Conservation (phyloP, 768 basidiomycete species). For the Kockovaella imperatae region DNA sequence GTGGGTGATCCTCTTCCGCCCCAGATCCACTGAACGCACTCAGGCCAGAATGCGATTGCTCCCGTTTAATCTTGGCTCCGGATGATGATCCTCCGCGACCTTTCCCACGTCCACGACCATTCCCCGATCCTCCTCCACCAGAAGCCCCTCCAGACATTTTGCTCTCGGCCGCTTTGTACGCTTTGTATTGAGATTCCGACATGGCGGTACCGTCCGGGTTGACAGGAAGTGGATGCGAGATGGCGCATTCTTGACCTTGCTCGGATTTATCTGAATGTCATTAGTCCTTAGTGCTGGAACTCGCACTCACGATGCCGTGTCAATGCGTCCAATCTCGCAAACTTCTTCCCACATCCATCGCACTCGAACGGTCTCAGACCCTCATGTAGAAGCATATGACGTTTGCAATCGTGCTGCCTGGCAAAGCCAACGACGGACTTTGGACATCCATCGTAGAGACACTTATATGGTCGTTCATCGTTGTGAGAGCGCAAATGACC, state of each 20-base stretch:
- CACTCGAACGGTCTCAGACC: conserved; percentile 88
- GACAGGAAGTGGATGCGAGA: conserved; percentile 46
- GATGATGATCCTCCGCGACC: too few relatives aligned
- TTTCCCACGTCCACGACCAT: too few relatives aligned
- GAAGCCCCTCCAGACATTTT: conserved; percentile 14
- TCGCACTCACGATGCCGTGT: conserved; percentile 77
- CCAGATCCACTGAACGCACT: too few relatives aligned
- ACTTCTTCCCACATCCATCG: conserved; percentile 84
- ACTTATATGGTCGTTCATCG: conserved; percentile 89
- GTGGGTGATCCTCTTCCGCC: too few relatives aligned
- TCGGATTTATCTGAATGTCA: conserved; percentile 60
- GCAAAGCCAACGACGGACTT: conserved; percentile 67
- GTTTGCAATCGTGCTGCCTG: conserved; percentile 90
- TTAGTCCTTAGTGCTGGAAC: not conserved
- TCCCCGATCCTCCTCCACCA: conserved; percentile 12
- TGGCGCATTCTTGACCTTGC: conserved; percentile 68
- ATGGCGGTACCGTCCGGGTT: conserved; percentile 43
- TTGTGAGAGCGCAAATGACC: conserved; percentile 94
- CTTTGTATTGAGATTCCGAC: conserved; percentile 42
- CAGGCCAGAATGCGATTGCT: too few relatives aligned
- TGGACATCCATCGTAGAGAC: conserved; percentile 87
- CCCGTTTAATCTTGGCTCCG: too few relatives aligned
- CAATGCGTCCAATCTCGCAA: conserved; percentile 89
- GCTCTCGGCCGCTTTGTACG: conserved; percentile 19
- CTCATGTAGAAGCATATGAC: conserved; percentile 88